Conservation (phyloP, 305 asterid species). For the Fraxinus velutina region DNA sequence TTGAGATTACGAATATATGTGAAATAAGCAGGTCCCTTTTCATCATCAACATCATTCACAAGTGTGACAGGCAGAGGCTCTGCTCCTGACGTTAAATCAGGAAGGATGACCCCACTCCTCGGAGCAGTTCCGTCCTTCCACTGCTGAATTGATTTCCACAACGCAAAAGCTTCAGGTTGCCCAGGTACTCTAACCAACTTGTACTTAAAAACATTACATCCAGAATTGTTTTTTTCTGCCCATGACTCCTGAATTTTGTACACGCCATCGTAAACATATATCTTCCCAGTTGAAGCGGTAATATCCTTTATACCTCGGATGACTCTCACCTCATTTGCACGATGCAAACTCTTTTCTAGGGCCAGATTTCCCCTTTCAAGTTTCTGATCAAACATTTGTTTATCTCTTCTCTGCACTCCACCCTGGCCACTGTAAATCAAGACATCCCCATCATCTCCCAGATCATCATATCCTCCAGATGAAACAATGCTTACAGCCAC, state of each 20-base stretch:
- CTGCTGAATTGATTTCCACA: slow-evolving; percentile 79
- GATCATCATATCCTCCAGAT: slow-evolving; percentile 85
- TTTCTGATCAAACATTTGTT: slow-evolving; percentile 53
- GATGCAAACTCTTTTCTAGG: slow-evolving; percentile 49
- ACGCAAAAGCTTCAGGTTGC: slow-evolving; percentile 65
- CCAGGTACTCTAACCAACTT: slow-evolving; percentile 62
- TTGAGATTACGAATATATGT: slow-evolving; percentile 57
- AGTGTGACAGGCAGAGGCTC: slow-evolving; percentile 72
- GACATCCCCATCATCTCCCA: slow-evolving; percentile 60
- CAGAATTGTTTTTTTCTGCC: slow-evolving; percentile 47
- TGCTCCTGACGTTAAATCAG: slow-evolving; percentile 71
- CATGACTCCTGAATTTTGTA: slow-evolving; percentile 47
- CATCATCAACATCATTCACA: slow-evolving; percentile 81
- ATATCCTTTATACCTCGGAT: slow-evolving; percentile 64
- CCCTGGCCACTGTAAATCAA: slow-evolving; percentile 54
- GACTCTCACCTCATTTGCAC: slow-evolving; percentile 55
- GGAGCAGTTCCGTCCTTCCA: slow-evolving; percentile 68
- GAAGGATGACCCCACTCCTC: slow-evolving; percentile 60
- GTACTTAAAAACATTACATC: slow-evolving; percentile 50
- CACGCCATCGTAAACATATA: slow-evolving; percentile 67
- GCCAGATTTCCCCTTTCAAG: slow-evolving; percentile 62
- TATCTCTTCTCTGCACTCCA: slow-evolving; percentile 50
- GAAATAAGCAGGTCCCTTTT: slow-evolving; percentile 80
- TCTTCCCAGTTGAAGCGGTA: slow-evolving; percentile 41
- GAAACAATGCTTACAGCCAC: slow-evolving; percentile 85